Evolutionary conservation across 352 stramenopile genomes (phyloP).

Genomic region (Globisporangium takayamanum): DNA sequence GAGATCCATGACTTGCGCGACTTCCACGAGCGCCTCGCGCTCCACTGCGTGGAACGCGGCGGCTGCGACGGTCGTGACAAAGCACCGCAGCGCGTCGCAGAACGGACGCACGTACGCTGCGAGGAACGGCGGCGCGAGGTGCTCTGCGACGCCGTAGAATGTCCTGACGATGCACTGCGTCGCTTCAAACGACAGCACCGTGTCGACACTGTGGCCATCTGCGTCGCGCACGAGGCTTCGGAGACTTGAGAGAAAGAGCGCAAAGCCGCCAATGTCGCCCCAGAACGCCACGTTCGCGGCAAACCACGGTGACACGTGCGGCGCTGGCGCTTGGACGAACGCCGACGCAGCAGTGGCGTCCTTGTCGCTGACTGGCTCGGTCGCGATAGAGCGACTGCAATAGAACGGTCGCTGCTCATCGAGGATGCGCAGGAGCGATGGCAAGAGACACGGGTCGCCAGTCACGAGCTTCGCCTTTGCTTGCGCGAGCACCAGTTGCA

Average conservation of each 20-base stretch:
- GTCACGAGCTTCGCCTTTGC: constrained; percentile 22
- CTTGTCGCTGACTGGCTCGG: background rate
- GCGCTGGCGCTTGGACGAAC: constrained; percentile 10
- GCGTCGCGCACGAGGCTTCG: constrained; percentile 9
- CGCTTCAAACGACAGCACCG: constrained; percentile 40
- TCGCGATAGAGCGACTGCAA: constrained; percentile 17
- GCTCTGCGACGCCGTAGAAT: constrained; percentile 60
- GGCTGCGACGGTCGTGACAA: constrained; percentile 19
- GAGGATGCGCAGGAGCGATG: constrained; percentile 43
- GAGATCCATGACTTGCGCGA: constrained; percentile 55
- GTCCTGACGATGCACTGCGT: constrained; percentile 45
- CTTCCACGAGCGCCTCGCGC: constrained; percentile 47
- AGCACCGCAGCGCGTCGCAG: constrained; percentile 19
- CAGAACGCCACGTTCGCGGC: constrained; percentile 46
- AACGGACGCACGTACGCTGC: constrained; percentile 30
- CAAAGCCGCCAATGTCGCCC: constrained; percentile 49
- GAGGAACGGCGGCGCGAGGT: constrained; percentile 38
- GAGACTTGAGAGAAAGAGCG: constrained; percentile 36
- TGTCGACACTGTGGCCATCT: constrained; percentile 6
- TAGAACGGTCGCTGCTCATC: constrained; percentile 63
- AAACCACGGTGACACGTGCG: constrained; percentile 33
- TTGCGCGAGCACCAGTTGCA: constrained; percentile 36
- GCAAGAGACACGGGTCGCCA: constrained; percentile 34
- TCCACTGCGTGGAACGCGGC: constrained; percentile 29
- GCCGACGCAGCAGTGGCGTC: background rate